Evolutionary conservation across 2,329 filamentous ascomycete genomes (phyloP), one percentile per base, ranked within the genome.

Genomic region (Alternaria sp.): DNA sequence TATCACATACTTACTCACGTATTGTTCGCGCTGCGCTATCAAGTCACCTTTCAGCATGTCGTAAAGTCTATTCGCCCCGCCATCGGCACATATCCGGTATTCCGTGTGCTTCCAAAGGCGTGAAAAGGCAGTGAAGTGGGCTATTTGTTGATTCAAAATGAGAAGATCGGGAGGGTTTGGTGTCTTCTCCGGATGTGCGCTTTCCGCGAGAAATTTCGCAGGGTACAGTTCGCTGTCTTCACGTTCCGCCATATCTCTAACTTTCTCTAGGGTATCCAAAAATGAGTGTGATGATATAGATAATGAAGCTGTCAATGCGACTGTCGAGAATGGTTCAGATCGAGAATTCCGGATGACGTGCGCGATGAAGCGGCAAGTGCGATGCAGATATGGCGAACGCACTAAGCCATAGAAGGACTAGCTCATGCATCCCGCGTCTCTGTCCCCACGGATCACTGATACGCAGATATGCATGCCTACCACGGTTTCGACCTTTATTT

Each of bases 71-170:
- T 98, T 97, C 49, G 94, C 94, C 23, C 94, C 96, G 59, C 94
- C 96, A 82, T 99, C 96, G 26, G 94, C 96, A 62, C 94, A 97
- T 57, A 98, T 85, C 23, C 87, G 87, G 65, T 90, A 86, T 21
- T 82, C 83, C 56, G 92, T 90, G 65, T 84, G 82, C 25, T 75
- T 73, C 81, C 84, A 85, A 12, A 86, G 75, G 11, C 79, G 77
- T 28, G 78, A 72, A 65, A 86, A 82, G 12, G 81, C 83, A 77
- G 86, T 85, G 83, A 69, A 87, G 73, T 76, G 77, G 76, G 71
- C 65, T 60, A 81, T 79, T 58, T 78, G 79, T 55, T 81, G 79
- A 58, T 84, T 83, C 30, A 87, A 71, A n/a, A 84, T 83, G 47
- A 78, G 71, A 23, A 86, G 76, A 61, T 76, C 68, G 55, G 76